Base-by-base conservation (phyloP, 169 alveolate genomes). In the Plasmodium blacklocki region DNA sequence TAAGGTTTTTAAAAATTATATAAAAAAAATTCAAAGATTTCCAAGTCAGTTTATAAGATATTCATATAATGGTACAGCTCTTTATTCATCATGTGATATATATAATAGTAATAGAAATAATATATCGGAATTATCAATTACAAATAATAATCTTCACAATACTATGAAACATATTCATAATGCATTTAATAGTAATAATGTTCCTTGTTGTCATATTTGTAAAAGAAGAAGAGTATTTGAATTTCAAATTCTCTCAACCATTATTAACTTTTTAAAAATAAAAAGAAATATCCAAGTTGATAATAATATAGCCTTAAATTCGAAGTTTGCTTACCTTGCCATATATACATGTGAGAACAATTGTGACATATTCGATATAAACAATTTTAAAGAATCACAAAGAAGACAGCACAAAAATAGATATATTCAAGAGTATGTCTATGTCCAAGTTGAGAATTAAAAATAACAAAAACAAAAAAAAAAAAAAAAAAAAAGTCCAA, bases 351-450 rank as follows among this genome's bases (percentile, higher is more conserved):
- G 89, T 76, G 89, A 76, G 9, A 26, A 56, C 3, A 76, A 76
- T 21, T 76, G 89, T 39, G 89, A 76, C 21, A 14, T 64, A 15
- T 76, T 3, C 12, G 89, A 76, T 43, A 50, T 76, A 23, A 50
- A 76, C 15, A 64, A 14, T 12, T 4, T 29, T 7, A 32, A 58
- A 19, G 54, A 49, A n/a, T 23, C 45, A 12, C 45, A 45, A 21
- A 26, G 43, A 11, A 1, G n/a, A 1, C 14, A 23, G 3, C 18
- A 11, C 2, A 49, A 19, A 3, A 52, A 68, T 43, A 47, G 89
- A 39, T 76, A 76, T 54, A 76, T 76, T 9, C 89, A 76, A n/a
- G 89, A 76, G n/a, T 76, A 76, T 68, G 89, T 66, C 6, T 49
- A 45, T 9, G 89, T 76, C 19, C 78, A 76, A 43, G 76, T 70